Percentiles rank a stretch among this genome's conserved stretches.
Conservation (phyloP, 1,284 basidiomycete species). For the Pholiota adiposa region DNA sequence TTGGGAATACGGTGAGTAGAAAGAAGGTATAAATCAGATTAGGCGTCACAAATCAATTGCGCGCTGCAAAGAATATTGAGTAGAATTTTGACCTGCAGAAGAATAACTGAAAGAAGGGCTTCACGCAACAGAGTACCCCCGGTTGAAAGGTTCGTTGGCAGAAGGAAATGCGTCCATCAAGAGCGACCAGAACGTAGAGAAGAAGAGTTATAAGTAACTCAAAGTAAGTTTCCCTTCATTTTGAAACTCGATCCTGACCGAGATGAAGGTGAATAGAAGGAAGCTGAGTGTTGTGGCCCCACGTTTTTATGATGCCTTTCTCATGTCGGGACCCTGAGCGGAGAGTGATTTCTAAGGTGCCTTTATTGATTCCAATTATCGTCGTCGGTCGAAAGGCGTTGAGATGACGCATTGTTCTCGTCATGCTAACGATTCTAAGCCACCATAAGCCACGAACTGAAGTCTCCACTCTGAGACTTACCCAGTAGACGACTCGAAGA, state of each 20-base stretch:
- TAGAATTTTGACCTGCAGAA: constrained; percentile 9
- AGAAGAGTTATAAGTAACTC: constrained; percentile 19
- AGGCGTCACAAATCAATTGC: constrained; percentile 19
- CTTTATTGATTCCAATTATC: constrained; percentile 19
- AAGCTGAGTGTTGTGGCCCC: constrained; percentile 8
- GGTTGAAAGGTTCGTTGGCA: constrained; percentile 17
- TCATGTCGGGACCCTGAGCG: constrained; percentile 19
- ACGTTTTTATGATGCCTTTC: constrained; percentile 16
- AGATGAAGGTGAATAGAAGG: constrained; percentile 20
- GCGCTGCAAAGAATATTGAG: neutral
- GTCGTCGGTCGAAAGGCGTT: constrained; percentile 1
- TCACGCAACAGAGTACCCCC: constrained; percentile 9
- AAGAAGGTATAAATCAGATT: neutral
- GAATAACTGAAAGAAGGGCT: constrained; percentile 7
- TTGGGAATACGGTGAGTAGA: neutral
- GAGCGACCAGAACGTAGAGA: constrained; percentile 17
- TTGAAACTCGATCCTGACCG: constrained; percentile 26
- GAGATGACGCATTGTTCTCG: constrained; percentile 4
- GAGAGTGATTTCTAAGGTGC: constrained; percentile 10
- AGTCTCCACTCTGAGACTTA: neutral
- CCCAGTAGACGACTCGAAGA: too few species aligned
- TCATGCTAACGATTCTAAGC: constrained; percentile 7
- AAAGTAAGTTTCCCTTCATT: constrained; percentile 24
- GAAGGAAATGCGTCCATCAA: constrained; percentile 24
- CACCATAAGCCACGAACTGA: neutral